phyloP scores from a whole-genome alignment of 306 rosid genomes.

The Adenanthera pavonina region DNA sequence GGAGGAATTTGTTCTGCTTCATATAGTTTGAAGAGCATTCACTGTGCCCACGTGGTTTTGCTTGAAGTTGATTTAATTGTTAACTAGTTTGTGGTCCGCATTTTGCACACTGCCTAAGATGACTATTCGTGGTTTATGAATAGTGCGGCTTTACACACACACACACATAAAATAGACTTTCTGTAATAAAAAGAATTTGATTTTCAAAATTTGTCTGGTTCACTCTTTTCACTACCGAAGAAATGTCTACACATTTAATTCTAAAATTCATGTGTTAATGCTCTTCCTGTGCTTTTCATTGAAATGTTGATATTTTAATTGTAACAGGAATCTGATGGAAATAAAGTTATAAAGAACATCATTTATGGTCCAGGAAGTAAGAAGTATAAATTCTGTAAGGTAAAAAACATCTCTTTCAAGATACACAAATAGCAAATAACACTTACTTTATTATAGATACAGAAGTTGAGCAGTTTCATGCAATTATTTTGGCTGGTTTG shows the following conservation, averaged over 20 bases:
- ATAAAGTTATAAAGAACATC: conserved; percentile 68
- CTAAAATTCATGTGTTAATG: conserved; percentile 17
- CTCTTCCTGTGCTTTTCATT: conserved; percentile 23
- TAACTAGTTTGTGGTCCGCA: not conserved
- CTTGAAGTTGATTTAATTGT: conserved; percentile 1
- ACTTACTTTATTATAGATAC: not conserved
- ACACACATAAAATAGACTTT: not conserved
- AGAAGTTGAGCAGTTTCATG: conserved; percentile 6
- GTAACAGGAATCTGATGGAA: conserved; percentile 75
- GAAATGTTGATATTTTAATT: conserved; percentile 32
- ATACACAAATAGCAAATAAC: not conserved
- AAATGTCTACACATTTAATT: not conserved
- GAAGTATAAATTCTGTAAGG: conserved; percentile 80
- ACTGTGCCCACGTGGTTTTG: not conserved
- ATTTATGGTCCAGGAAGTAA: conserved; percentile 70
- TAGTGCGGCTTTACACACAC: no score
- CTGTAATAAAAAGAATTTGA: not conserved
- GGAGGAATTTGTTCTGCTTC: conserved; percentile 25
- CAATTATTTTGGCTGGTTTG: conserved; percentile 18
- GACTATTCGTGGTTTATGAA: no score
- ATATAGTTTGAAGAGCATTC: conserved; percentile 1
- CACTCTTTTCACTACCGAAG: not conserved
- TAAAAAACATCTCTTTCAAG: conserved; percentile 37
- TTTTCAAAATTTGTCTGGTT: conserved; percentile 2
- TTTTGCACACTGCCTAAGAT: no score